Evolutionary conservation across 2,329 filamentous ascomycete species (phyloP).

Genomic region (Trichoderma brevicompactum): DNA sequence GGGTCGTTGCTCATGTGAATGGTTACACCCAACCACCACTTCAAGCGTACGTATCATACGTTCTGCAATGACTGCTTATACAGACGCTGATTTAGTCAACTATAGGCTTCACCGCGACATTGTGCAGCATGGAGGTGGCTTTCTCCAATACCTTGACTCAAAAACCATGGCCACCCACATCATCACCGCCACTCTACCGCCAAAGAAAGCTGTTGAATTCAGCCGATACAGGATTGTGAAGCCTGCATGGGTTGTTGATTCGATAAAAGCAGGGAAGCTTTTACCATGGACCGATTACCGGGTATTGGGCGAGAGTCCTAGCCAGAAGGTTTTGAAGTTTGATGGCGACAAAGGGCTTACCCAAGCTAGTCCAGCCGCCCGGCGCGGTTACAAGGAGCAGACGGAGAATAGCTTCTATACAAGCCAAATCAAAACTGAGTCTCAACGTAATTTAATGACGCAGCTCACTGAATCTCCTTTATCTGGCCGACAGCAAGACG

Average conservation of each 20-base stretch:
- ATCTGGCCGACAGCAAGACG: background rate
- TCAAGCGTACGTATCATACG: constrained; percentile 61
- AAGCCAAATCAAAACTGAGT: constrained; percentile 61
- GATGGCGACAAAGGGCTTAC: constrained; percentile 67
- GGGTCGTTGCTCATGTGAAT: constrained; percentile 87
- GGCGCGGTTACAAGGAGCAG: constrained; percentile 76
- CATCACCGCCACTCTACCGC: constrained; percentile 85
- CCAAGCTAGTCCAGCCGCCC: constrained; percentile 62
- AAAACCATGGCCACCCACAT: constrained; percentile 97
- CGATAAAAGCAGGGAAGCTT: constrained; percentile 76
- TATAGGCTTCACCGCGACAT: constrained; percentile 75
- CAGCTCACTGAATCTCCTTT: background rate
- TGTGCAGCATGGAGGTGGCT: constrained; percentile 91
- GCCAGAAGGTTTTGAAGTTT: constrained; percentile 75
- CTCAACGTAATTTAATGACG: background rate
- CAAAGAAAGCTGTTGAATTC: constrained; percentile 92
- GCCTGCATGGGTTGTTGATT: constrained; percentile 92
- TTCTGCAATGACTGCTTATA: background rate
- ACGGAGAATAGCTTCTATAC: constrained; percentile 83
- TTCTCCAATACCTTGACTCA: constrained; percentile 90
- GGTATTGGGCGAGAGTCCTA: constrained; percentile 80
- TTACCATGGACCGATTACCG: constrained; percentile 87
- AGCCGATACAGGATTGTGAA: constrained; percentile 88
- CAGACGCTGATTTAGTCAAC: constrained; percentile 30
- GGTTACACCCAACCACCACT: constrained; percentile 95